Percentiles rank a stretch among this genome's conserved stretches.
Evolutionary conservation across 257 asterid genomes (phyloP).

Genomic region (Rubia yunnanensis): DNA sequence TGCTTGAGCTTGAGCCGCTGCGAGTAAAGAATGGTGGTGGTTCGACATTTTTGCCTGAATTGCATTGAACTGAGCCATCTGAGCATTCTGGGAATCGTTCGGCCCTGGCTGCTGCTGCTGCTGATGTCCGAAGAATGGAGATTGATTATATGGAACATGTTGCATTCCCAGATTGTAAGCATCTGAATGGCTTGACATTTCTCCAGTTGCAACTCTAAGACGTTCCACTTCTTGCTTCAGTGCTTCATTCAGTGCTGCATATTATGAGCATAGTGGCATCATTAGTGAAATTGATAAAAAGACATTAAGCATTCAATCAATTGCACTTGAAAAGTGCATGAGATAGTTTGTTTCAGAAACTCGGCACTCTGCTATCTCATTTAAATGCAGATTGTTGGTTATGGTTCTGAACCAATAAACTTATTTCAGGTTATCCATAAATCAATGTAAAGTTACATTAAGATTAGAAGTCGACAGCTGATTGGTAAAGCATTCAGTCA

Average conservation of each 20-base stretch:
- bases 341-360: background rate
- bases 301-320: background rate
- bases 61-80: constrained; percentile 55
- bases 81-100: constrained; percentile 37
- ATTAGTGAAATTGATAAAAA: background rate
- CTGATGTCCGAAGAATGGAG: constrained; percentile 36
- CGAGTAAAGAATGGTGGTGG: constrained; percentile 32
- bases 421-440: background rate
- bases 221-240: constrained; percentile 83
- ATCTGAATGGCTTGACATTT: constrained; percentile 50
- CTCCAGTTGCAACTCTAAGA: constrained; percentile 73
- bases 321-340: background rate
- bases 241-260: constrained; percentile 79
- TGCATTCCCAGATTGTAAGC: constrained; percentile 50
- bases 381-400: background rate
- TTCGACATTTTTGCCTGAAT: constrained; percentile 44
- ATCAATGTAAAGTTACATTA: background rate
- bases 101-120: constrained; percentile 40
- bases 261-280: background rate
- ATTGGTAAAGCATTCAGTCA: background rate
- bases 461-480: background rate
- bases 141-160: constrained; percentile 52
- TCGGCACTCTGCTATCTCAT: background rate
- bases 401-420: background rate
- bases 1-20: constrained; percentile 15